Base-by-base conservation (phyloP, 805 yeast species). In the Saccharomyces paradoxus region DNA sequence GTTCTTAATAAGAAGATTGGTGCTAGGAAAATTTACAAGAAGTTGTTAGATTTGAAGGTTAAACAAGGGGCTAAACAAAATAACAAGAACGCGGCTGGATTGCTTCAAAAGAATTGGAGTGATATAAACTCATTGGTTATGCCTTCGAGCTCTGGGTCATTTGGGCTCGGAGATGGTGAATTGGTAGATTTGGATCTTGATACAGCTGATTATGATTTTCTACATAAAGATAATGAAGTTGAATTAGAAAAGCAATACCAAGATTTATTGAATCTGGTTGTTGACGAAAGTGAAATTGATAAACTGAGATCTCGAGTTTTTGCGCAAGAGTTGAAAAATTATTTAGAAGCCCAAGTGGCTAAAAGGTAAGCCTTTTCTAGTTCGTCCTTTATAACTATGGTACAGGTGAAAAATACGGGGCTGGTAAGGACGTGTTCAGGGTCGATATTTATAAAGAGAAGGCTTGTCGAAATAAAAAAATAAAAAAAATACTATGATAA, bases 81-180 rank as follows among this genome's bases (percentile, higher is more conserved):
- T 27, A 50, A 48, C 17, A 59, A 52, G 26, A 60, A 60, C 21
- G 31, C 28, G 41, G 50, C 27, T 58, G 53, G 27, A 60, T 61
- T 31, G 60, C 64, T 75, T 41, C 69, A 69, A 6, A 71, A 68
- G 10, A 76, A 70, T 52, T 74, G 81, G 80, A 68, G 71, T 9
- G 65, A 72, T n/a, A 75, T 79, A 9, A 71, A 77, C 50, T 69
- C 74, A 1, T 64, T 72, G 8, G 76, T 76, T 4, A 71, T 77
- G 57, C 64, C 71, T 0, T 65, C 78, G 57, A 71, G 73, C 10
- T 70, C 74, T 10, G 67, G 71, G 4, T 81, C 79, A 53, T 74
- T 79, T 56, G 84, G 83, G 0, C 58, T 80, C 13, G 72, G 74
- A 21, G 81, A 77, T 29, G 74, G 75, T 49, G 83, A 80, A 57